Base-by-base conservation (phyloP, 2,329 filamentous ascomycete species). In the Dactylellina parvicollis region DNA sequence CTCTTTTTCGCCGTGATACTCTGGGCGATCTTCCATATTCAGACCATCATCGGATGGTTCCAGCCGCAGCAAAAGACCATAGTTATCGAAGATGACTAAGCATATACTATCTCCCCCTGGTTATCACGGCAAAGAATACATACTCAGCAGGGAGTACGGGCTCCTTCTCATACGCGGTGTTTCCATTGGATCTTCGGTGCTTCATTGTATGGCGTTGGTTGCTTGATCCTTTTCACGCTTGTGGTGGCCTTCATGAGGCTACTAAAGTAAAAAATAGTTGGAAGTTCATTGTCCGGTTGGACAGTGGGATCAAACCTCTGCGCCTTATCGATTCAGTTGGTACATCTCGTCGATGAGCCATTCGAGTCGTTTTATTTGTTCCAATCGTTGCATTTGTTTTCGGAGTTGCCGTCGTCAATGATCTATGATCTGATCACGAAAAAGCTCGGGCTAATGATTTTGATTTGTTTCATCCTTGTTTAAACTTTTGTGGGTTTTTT, bases 1-100 rank as follows among this genome's bases (percentile, higher is more conserved):
- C 61, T 74, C 18, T 69, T 74, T 56, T 69, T 74, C 32, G 70
- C 70, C 10, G 16, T 62, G 8, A 74, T 74, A 24, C 49, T 74
- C 3, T 74, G 70, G 70, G 56, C 56, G 10, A 74, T 74, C 47
- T 69, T 74, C 60, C 26, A 73, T 30, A 66, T 66, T 18, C 69
- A 73, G 30, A 66, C 60, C 3, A 66, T 73, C 30, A 44, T 73
- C 24, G 69, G 69, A 24, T 73, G 69, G 69, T 66, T 73, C 54
- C 69, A 73, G 32, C 60, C 60, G 2, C 12, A 34, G 24, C 40
- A 44, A 28, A 73, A 73, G 38, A 73, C 55, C n/a, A 56, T 66
- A 9, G 54, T 60, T 16, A 49, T 73, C 26, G 69, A 73, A 14
- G 69, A 73, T 5, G 69, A 66, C 14, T 66, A 69, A 47, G 22